phyloP scores from a whole-genome alignment of 371 early-diverging fungal genomes.

The Mortierella sp. region DNA sequence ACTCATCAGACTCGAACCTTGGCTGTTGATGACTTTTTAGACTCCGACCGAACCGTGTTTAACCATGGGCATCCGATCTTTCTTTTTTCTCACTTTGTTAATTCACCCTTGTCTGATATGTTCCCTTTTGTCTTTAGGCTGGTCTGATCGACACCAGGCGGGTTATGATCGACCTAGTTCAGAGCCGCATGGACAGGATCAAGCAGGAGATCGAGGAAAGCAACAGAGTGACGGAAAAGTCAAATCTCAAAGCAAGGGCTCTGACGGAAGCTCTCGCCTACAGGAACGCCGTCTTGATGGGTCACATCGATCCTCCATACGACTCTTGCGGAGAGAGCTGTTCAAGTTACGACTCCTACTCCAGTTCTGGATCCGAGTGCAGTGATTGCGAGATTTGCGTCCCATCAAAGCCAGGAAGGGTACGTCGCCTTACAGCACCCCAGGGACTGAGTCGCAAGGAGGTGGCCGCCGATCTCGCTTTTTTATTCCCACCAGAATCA shows the following conservation, averaged over 20 bases:
- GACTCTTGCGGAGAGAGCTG: slow-evolving; percentile 40
- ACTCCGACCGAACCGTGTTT: neutral
- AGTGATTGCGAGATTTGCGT: slow-evolving; percentile 48
- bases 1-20: neutral
- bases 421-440: neutral
- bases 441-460: slow-evolving; percentile 35
- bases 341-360: slow-evolving; percentile 55
- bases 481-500: slow-evolving; percentile 28
- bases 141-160: slow-evolving; percentile 25
- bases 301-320: slow-evolving; percentile 9
- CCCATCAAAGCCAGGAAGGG: slow-evolving; percentile 9
- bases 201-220: slow-evolving; percentile 36
- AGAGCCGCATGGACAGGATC: slow-evolving; percentile 44
- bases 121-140: slow-evolving; percentile 25
- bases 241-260: slow-evolving; percentile 11
- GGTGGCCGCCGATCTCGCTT: slow-evolving; percentile 33
- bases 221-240: slow-evolving; percentile 16
- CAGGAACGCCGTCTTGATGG: slow-evolving; percentile 7
- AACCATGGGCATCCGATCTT: too few relatives aligned
- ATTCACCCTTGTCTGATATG: neutral
- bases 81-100: too few relatives aligned
- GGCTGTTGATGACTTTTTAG: neutral
- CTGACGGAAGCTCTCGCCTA: slow-evolving; percentile 7
- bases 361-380: slow-evolving; percentile 53
- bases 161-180: slow-evolving; percentile 42